Evolutionary conservation across 208 protist species (phyloP).

Genomic region (Angomonas ambiguus): DNA sequence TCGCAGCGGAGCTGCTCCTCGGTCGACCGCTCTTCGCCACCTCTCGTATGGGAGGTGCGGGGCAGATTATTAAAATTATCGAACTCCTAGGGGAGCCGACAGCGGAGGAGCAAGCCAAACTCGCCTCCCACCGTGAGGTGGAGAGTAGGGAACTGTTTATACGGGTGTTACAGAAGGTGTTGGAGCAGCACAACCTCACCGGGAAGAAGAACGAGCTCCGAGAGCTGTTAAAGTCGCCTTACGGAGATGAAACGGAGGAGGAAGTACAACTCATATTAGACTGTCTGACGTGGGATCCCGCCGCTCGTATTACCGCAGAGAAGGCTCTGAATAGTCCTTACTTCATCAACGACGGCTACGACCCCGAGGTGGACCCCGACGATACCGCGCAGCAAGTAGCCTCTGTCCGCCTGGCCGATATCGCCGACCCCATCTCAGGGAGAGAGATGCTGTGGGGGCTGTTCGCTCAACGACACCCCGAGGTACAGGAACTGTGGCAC

Average conservation of each 20-base stretch:
- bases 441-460: constrained; percentile 76
- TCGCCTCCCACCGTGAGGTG: constrained; percentile 56
- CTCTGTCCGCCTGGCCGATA: constrained; percentile 53
- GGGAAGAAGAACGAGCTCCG: constrained; percentile 15
- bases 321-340: constrained; percentile 72
- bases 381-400: constrained; percentile 33
- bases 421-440: constrained; percentile 51
- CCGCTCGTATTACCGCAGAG: constrained; percentile 56
- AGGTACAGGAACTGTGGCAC: constrained; percentile 64
- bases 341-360: constrained; percentile 73
- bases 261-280: constrained; percentile 63
- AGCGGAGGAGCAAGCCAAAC: constrained; percentile 62
- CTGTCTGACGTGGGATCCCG: constrained; percentile 72
- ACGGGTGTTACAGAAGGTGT: constrained; percentile 19
- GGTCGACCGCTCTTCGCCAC: constrained; percentile 82
- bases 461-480: constrained; percentile 68
- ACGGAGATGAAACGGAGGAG: constrained; percentile 64
- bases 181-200: constrained; percentile 8
- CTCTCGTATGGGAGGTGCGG: constrained; percentile 81
- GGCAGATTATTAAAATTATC: constrained; percentile 92
- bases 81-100: constrained; percentile 75
- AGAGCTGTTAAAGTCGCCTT: constrained; percentile 50
- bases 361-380: constrained; percentile 55
- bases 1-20: constrained; percentile 87
- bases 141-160: constrained; percentile 39